Evolutionary conservation across 2,329 filamentous ascomycete species (phyloP).

Genomic region (Xylariaceae sp.): DNA sequence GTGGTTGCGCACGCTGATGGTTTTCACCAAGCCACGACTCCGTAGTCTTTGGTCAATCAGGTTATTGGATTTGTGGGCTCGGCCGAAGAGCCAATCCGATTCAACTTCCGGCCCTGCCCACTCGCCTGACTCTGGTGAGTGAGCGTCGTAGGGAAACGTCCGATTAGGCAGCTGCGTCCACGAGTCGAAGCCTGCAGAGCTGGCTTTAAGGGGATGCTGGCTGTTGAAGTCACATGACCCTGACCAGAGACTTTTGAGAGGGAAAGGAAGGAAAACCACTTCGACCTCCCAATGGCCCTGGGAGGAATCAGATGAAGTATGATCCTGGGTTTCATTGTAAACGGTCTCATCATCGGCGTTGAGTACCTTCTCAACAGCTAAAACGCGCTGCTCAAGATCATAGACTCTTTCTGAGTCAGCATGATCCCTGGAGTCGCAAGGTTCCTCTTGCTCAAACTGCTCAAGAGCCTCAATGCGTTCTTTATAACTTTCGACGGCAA

Average conservation of each 20-base stretch:
- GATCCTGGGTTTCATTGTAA: conserved; percentile 49
- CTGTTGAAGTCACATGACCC: conserved; percentile 44
- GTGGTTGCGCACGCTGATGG: conserved; percentile 55
- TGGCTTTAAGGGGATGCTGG: conserved; percentile 28
- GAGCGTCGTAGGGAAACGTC: conserved; percentile 41
- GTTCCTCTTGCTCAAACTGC: too few relatives aligned
- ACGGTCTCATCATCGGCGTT: conserved; percentile 42
- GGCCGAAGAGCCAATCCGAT: conserved; percentile 62
- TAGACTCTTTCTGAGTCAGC: conserved; percentile 64
- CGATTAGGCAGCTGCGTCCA: conserved; percentile 54
- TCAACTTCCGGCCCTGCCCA: conserved; percentile 45
- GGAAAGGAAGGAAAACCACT: conserved; percentile 71
- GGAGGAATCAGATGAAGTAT: conserved; percentile 55
- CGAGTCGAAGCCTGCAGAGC: conserved; percentile 40
- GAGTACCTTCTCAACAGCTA: conserved; percentile 54
- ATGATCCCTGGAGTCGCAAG: too few relatives aligned
- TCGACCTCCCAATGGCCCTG: conserved; percentile 69
- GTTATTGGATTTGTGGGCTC: conserved; percentile 61
- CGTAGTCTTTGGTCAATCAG: conserved; percentile 66
- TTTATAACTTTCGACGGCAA: conserved; percentile 57
- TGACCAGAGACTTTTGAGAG: conserved; percentile 54
- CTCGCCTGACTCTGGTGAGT: conserved; percentile 45
- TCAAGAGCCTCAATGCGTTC: conserved; percentile 66
- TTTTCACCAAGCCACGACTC: conserved; percentile 68
- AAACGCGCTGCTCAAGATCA: conserved; percentile 63